Evolutionary conservation across 78 protist genomes (phyloP), one percentile per base, ranked within the genome.

Genomic region (Dictyostelium purpureum): DNA sequence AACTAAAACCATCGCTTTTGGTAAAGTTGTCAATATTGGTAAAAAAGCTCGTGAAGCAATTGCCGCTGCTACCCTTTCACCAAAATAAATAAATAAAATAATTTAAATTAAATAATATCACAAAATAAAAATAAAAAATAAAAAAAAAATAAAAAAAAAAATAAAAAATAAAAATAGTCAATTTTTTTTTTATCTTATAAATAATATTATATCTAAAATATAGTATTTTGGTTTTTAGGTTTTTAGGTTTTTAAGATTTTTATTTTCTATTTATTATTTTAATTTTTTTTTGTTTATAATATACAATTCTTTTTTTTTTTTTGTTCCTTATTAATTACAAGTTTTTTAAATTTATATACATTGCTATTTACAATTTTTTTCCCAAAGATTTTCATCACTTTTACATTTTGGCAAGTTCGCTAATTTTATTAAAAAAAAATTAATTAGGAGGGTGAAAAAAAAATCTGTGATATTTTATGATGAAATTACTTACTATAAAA

Each of bases 1-100:
- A 38, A 98, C 54, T 24, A 77, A 90, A 66, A 90, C 94, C 9
- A 90, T 90, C 26, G 94, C 94, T 33, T 90, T 90, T 40, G 94
- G 94, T 57, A 90, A 90, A 66, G 88, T 90, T 0, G n/a, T 42
- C 19, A 40, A 26, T 18, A 52, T 90, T 40, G 94, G 94, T 49
- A 88, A 88, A 51, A 83, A 83, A 54, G 90, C 75, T 33, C 49
- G 56, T 14, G 90, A 83, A 83, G 81, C 66, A 28, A 63, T 63
- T 18, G 71, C 71, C n/a, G n/a, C n/a, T n/a, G n/a, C n/a, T n/a
- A n/a, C n/a, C n/a, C n/a, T n/a, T n/a, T n/a, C n/a, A n/a, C n/a
- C n/a, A n/a, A n/a, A n/a, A n/a, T n/a, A n/a, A 33, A 31, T 35
- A 63, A 37, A 63, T 33, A 63, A 37, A 16, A 63, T 33, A 63